These are phyloP conservation scores for Teratosphaeria nubilosa DNA, from an alignment of 2,329 filamentous ascomycete genomes.

Conservation along the genomic window DNA sequence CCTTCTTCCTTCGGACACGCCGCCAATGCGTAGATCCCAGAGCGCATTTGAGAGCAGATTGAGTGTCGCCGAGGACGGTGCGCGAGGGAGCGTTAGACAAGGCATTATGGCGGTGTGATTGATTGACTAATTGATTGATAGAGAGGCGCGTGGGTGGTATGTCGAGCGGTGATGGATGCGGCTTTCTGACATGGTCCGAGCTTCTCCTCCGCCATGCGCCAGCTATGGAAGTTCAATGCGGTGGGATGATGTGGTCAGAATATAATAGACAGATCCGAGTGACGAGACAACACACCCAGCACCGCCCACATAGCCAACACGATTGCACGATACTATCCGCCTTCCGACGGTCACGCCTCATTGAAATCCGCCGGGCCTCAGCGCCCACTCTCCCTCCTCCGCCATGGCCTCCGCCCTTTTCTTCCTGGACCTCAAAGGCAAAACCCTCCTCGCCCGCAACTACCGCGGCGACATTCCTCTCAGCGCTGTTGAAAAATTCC, in stretches of 20 bases:
- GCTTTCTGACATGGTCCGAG: slow-evolving; percentile 7
- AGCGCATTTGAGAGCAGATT: slow-evolving; percentile 22
- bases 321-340: background rate
- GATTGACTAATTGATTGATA: background rate
- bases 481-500: slow-evolving; percentile 98
- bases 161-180: slow-evolving; percentile 1
- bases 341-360: too few relatives aligned
- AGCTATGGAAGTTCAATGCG: background rate
- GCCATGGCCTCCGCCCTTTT: slow-evolving; percentile 94
- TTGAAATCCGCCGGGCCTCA: slow-evolving; percentile 11
- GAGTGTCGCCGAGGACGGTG: slow-evolving; percentile 20
- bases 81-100: slow-evolving; percentile 3
- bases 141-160: background rate
- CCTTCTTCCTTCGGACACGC: slow-evolving; percentile 22
- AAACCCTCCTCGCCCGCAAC: slow-evolving; percentile 97
- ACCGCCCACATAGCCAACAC: background rate
- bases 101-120: background rate
- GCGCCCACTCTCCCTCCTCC: slow-evolving; percentile 9
- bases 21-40: slow-evolving; percentile 21
- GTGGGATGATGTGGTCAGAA: background rate
- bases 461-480: slow-evolving; percentile 98
- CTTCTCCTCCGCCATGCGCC: slow-evolving; percentile 2
- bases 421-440: slow-evolving; percentile 99
- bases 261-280: background rate
- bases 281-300: background rate